Base-by-base conservation (phyloP, 306 rosid genomes). In the Rosa persica region DNA sequence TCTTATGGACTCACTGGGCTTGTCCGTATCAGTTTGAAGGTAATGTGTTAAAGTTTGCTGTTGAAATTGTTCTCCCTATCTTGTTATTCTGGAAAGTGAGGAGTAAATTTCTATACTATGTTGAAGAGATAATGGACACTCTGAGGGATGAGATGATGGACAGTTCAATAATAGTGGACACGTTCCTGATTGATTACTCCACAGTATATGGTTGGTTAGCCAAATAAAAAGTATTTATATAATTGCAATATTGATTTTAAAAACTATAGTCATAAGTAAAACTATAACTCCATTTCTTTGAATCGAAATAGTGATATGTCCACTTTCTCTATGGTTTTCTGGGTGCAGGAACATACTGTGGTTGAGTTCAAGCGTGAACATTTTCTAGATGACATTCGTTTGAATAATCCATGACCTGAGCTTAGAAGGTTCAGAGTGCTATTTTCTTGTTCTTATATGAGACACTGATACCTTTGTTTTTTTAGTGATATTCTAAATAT, bases 351-450 rank as follows among this genome's bases (percentile, higher is more conserved):
- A 75, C 99, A 95, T 88, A 88, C 98, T 16, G 93, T 93, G 73
- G 81, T 95, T 67, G 99, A 95, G 85, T 91, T 98, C 68, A 95
- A 95, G 87, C 99, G 98, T 66, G 99, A 95, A 38, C 99, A 95
- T 90, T 95, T 93, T 85, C 84, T 95, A 81, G 98, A 95, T 80
- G 99, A 93, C 83, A 97, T 95, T 70, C 96, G 99, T 66, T 88
- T 95, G 80, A 91, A 95, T 89, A 95, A 91, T 82, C 98, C 99
- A 65, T 95, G 99, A 98, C 93, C 93, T 61, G 98, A 95, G 89
- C 96, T 95, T 69, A 85, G 77, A 87, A 88, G 96, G 99, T 95
- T 77, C 40, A 47, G 4, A 76, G 52, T 78, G 81, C 36, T 68
- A 57, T 78, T 73, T 72, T 51, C 38, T 49, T 78, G 76, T 48